Conservation (phyloP, 371 early-diverging fungal species). For the Sporodiniella umbellata region DNA sequence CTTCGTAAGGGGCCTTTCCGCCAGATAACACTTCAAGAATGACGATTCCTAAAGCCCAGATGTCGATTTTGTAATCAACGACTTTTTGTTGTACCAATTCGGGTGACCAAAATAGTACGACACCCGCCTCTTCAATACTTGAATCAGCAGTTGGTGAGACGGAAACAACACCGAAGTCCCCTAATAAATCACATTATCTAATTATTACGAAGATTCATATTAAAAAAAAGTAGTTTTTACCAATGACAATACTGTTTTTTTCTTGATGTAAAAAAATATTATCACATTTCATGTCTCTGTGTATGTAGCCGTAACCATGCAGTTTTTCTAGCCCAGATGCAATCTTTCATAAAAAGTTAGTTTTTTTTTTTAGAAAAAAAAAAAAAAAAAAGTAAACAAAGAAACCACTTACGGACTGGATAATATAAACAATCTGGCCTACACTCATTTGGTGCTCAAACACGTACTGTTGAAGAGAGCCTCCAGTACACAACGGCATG, state of each 20-base stretch:
- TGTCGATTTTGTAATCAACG: slow-evolving; percentile 43
- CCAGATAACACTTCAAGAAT: slow-evolving; percentile 45
- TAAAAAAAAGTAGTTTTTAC: slow-evolving; percentile 14
- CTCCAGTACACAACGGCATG: slow-evolving; percentile 50
- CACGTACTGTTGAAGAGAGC: slow-evolving; percentile 47
- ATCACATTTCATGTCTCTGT: slow-evolving; percentile 53
- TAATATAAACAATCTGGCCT: slow-evolving; percentile 45
- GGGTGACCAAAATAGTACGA: slow-evolving; percentile 53
- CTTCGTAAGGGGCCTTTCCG: slow-evolving; percentile 52
- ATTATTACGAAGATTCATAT: background rate
- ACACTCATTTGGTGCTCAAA: slow-evolving; percentile 45
- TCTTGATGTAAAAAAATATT: slow-evolving; percentile 45
- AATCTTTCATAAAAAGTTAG: slow-evolving; percentile 26
- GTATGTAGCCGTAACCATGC: slow-evolving; percentile 47
- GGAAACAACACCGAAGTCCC: slow-evolving; percentile 53
- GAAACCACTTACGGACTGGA: slow-evolving; percentile 32
- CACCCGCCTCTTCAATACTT: slow-evolving; percentile 49
- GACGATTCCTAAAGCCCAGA: slow-evolving; percentile 51
- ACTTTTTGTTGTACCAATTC: slow-evolving; percentile 45
- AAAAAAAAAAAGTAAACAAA: background rate
- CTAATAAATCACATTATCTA: slow-evolving; percentile 11
- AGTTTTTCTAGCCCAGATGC: slow-evolving; percentile 43
- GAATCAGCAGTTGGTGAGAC: slow-evolving; percentile 48
- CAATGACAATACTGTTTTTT: slow-evolving; percentile 40
- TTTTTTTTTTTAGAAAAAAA: too few species aligned